A percentile compares a stretch with the other conserved stretches of the same genome.
Evolutionary conservation across 306 rosid species (phyloP).

Genomic region (Lathyrus aphaca): DNA sequence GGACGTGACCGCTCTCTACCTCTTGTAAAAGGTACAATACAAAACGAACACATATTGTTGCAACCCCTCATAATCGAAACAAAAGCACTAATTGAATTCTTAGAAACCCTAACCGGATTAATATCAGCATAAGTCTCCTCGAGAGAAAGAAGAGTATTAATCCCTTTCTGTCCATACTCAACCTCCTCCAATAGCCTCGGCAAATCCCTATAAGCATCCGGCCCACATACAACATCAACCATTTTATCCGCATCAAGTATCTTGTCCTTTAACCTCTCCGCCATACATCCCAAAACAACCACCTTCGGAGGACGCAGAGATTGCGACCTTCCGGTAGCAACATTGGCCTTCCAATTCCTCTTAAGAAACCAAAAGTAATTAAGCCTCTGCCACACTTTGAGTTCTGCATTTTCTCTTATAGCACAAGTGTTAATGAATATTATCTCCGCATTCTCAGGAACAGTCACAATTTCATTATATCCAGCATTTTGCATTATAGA

Average conservation of each 20-base stretch:
- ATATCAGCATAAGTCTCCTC: slow-evolving; percentile 98
- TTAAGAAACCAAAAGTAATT: slow-evolving; percentile 99
- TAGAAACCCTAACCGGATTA: slow-evolving; percentile 84
- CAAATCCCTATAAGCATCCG: slow-evolving; percentile 95
- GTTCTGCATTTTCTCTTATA: slow-evolving; percentile 96
- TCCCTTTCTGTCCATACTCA: slow-evolving; percentile 91
- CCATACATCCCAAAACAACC: slow-evolving; percentile 98
- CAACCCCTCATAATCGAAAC: slow-evolving; percentile 98
- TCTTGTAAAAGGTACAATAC: slow-evolving; percentile 93
- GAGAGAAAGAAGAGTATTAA: slow-evolving; percentile 92
- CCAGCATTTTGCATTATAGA: slow-evolving; percentile 92
- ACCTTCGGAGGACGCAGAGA: slow-evolving; percentile 84
- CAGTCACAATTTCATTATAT: slow-evolving; percentile 67
- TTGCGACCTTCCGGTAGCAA: slow-evolving; percentile 73
- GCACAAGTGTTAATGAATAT: slow-evolving; percentile 98
- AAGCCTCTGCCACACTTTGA: slow-evolving; percentile 98
- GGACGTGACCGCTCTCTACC: slow-evolving; percentile 96
- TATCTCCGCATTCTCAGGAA: slow-evolving; percentile 88
- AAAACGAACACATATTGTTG: slow-evolving; percentile 98
- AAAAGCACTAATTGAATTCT: slow-evolving; percentile 81
- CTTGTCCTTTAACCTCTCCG: slow-evolving; percentile 95
- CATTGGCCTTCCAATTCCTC: slow-evolving; percentile 89
- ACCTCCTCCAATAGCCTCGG: slow-evolving; percentile 86
- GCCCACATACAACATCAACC: slow-evolving; percentile 98
- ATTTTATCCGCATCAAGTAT: slow-evolving; percentile 91